phyloP scores from a whole-genome alignment of 306 rosid species.

The Cercis canadensis region DNA sequence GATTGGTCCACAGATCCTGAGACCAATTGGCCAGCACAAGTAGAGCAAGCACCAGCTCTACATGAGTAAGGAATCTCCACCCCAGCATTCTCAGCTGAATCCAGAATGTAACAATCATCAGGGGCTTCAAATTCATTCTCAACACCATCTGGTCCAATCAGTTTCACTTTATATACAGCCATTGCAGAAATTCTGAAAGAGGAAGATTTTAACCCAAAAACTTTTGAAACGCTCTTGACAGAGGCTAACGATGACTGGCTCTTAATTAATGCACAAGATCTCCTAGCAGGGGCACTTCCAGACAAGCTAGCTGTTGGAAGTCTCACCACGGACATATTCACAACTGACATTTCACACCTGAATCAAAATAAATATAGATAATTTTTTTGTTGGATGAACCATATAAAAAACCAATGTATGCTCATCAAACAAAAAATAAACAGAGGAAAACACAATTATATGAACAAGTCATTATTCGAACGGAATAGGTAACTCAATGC shows the following conservation, averaged over 20 bases:
- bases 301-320: slow-evolving; percentile 44
- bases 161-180: slow-evolving; percentile 66
- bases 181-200: slow-evolving; percentile 58
- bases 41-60: slow-evolving; percentile 85
- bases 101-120: slow-evolving; percentile 66
- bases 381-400: slow-evolving; percentile 11
- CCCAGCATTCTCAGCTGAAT: slow-evolving; percentile 81
- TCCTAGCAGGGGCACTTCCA: slow-evolving; percentile 29
- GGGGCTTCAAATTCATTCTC: slow-evolving; percentile 74
- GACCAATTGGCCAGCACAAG: slow-evolving; percentile 67
- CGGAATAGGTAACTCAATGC: not conserved
- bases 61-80: slow-evolving; percentile 77
- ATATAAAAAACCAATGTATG: not conserved
- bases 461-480: not conserved
- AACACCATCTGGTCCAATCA: slow-evolving; percentile 64
- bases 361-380: slow-evolving; percentile 5
- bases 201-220: slow-evolving; percentile 61
- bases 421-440: not conserved
- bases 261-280: slow-evolving; percentile 44
- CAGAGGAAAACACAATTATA: not conserved
- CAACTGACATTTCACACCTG: slow-evolving; percentile 47
- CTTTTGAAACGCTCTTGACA: slow-evolving; percentile 48
- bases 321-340: slow-evolving; percentile 44
- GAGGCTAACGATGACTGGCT: slow-evolving; percentile 44
- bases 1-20: slow-evolving; percentile 67